These are phyloP conservation scores for Croton setiger DNA, from an alignment of 441 rosid genomes.

Conservation along the genomic window DNA sequence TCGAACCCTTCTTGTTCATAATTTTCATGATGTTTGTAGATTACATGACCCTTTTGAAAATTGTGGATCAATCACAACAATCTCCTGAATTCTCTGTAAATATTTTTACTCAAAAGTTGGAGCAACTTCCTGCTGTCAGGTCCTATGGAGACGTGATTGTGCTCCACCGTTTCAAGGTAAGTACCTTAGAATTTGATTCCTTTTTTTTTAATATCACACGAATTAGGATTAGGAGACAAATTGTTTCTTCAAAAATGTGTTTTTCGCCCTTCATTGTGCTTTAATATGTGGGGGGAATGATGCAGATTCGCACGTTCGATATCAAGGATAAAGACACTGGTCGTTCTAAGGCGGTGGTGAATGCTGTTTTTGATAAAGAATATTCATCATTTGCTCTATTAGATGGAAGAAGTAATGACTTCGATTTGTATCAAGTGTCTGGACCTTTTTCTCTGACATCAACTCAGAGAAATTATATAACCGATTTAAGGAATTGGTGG, in stretches of 20 bases:
- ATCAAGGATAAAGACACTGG: too few species aligned
- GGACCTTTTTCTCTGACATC: not conserved
- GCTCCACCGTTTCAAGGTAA: constrained; percentile 18
- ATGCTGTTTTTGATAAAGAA: constrained; percentile 1
- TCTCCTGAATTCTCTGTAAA: constrained; percentile 3
- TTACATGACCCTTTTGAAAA: constrained; percentile 13
- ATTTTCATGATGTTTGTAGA: not conserved
- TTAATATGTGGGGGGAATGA: too few species aligned
- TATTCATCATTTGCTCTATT: not conserved
- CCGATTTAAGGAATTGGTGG: not conserved
- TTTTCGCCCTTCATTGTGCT: too few species aligned
- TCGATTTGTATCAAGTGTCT: not conserved
- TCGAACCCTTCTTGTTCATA: not conserved
- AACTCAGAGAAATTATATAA: not conserved
- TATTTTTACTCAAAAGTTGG: constrained; percentile 16
- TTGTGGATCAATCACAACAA: constrained; percentile 17
- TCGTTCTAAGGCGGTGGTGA: not conserved
- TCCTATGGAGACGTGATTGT: constrained; percentile 21
- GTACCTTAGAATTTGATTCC: not conserved
- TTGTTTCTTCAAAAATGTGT: too few species aligned
- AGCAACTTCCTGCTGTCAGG: constrained; percentile 16
- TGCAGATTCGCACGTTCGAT: too few species aligned
- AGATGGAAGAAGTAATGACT: not conserved
- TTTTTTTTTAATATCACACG: not conserved
- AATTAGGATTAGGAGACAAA: not conserved